Percentiles rank a stretch among this genome's conserved stretches.
These are phyloP conservation scores for Diplodia scrobiculata DNA, from an alignment of 2,329 filamentous ascomycete genomes.

Conservation along the genomic window DNA sequence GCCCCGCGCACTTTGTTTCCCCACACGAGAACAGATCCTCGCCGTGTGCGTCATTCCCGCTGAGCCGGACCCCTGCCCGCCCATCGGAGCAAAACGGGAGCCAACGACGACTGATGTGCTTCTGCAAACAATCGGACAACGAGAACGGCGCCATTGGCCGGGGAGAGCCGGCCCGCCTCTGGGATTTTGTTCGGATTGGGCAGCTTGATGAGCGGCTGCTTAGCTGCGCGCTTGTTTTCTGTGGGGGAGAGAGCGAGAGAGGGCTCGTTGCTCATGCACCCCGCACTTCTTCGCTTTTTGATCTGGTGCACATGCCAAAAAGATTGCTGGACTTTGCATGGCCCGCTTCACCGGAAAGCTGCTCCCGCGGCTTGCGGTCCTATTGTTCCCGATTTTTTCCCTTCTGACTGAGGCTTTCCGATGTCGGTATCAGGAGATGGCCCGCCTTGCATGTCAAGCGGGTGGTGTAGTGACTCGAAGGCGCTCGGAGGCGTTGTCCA, in stretches of 20 bases:
- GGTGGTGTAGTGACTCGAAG: not conserved
- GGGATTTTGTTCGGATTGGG: not conserved
- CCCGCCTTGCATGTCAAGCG: not conserved
- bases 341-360: not conserved
- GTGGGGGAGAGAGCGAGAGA: too few relatives aligned
- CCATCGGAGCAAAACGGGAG: conserved; percentile 15
- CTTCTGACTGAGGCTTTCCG: not conserved
- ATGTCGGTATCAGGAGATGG: not conserved
- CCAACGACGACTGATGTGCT: too few relatives aligned
- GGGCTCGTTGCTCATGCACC: not conserved
- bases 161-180: not conserved
- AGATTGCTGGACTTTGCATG: not conserved
- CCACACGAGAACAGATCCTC: not conserved
- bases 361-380: not conserved
- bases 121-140: too few relatives aligned
- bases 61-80: not conserved
- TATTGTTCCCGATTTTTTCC: not conserved
- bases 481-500: not conserved
- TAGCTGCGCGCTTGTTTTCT: not conserved
- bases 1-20: not conserved
- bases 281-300: conserved; percentile 1
- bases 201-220: not conserved
- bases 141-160: not conserved
- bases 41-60: conserved; percentile 11
- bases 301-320: not conserved